Conservation (phyloP, 2,329 filamentous ascomycete genomes). For the Exophiala spinifera region DNA sequence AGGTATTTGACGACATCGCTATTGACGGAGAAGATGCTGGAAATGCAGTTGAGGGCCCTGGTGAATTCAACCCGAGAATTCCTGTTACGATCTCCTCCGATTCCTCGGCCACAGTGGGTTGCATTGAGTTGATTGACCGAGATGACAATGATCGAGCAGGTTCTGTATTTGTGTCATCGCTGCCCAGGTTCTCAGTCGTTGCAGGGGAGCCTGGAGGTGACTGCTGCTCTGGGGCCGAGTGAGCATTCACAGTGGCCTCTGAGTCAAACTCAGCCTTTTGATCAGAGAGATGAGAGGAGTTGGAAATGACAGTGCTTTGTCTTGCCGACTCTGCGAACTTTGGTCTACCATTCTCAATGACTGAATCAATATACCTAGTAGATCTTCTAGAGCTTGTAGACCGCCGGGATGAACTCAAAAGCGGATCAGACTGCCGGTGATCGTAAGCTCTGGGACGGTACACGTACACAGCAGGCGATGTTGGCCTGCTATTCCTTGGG, state of each 20-base stretch:
- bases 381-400: conserved; percentile 7
- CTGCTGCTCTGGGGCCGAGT: no score
- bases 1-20: neutral
- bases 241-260: no score
- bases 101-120: conserved; percentile 25
- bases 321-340: conserved; percentile 1
- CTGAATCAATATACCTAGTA: neutral
- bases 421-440: conserved; percentile 3
- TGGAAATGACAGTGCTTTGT: conserved; percentile 7
- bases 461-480: conserved; percentile 18
- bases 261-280: neutral
- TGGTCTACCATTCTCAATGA: conserved; percentile 1
- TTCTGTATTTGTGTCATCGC: neutral
- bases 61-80: neutral
- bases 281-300: neutral
- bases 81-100: conserved; percentile 8
- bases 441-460: conserved; percentile 18
- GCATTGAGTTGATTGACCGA: conserved; percentile 14
- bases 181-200: no score
- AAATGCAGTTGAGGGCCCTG: neutral
- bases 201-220: neutral
- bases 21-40: neutral
- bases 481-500: conserved; percentile 19
- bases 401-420: conserved; percentile 5
- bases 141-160: neutral